Conservation (phyloP, 352 stramenopile genomes). For the Phytophthora hibernalis region DNA sequence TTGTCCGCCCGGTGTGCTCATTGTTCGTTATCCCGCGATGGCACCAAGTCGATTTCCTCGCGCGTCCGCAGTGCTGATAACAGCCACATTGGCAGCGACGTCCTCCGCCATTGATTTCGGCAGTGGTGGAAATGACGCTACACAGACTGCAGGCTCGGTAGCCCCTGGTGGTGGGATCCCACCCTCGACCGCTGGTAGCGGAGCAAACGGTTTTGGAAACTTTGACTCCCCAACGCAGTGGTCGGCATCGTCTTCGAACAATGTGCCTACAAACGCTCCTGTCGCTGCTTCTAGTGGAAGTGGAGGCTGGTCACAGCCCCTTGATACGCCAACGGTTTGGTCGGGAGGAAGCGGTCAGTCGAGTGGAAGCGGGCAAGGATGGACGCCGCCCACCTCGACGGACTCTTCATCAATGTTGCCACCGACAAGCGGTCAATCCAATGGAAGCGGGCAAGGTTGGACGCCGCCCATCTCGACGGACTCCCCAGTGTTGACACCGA, state of each 20-base stretch:
- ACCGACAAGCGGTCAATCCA: too few species aligned
- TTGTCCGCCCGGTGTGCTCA: background rate
- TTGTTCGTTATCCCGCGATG: constrained; percentile 22
- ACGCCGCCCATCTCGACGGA: background rate
- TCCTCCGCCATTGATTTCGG: constrained; percentile 26
- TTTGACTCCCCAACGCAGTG: constrained; percentile 15
- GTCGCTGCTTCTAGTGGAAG: background rate
- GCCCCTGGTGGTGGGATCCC: background rate
- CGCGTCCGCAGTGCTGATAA: constrained; percentile 14
- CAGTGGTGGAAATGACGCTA: constrained; percentile 19
- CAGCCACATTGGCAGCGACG: constrained; percentile 1
- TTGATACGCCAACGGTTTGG: constrained; percentile 13
- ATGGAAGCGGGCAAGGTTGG: background rate
- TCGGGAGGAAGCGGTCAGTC: constrained; percentile 10
- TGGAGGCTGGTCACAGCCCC: constrained; percentile 13
- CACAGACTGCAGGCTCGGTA: constrained; percentile 20
- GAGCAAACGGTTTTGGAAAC: constrained; percentile 18
- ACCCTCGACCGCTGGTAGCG: background rate
- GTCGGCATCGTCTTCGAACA: constrained; percentile 6
- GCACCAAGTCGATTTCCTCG: constrained; percentile 15
- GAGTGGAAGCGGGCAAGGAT: too few species aligned
- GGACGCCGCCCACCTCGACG: too few species aligned
- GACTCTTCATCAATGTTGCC: too few species aligned
- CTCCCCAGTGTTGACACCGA: constrained; percentile 6
- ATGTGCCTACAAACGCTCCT: constrained; percentile 2